Conservation (phyloP, 2,329 filamentous ascomycete genomes). For the Calonectria pteridis region DNA sequence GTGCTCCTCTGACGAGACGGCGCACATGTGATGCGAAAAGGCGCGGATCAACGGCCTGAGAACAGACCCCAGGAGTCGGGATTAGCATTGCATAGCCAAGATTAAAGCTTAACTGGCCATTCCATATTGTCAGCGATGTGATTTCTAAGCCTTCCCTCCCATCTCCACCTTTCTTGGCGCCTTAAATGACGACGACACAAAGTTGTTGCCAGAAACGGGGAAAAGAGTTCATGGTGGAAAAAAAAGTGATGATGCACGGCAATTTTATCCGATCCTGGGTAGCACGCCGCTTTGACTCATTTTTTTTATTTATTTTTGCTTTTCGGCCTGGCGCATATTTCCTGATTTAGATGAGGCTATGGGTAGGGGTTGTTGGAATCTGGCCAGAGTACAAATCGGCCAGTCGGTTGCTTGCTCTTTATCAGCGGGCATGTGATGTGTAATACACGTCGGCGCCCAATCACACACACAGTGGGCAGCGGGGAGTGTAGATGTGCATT, state of each 20-base stretch:
- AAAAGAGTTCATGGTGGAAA: background rate
- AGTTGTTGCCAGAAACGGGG: background rate
- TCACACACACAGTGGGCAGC: background rate
- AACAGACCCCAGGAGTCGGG: background rate
- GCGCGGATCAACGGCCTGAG: background rate
- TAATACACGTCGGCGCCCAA: background rate
- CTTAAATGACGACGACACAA: background rate
- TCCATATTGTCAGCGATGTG: background rate
- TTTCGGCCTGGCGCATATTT: background rate
- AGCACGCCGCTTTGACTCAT: background rate
- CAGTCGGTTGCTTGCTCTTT: background rate
- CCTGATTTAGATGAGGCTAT: background rate
- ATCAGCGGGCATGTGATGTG: background rate
- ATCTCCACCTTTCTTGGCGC: background rate
- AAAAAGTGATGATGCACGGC: background rate
- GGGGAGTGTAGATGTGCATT: background rate
- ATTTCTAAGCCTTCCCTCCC: background rate
- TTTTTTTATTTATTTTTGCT: background rate
- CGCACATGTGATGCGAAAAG: slow-evolving; percentile 10
- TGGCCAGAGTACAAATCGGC: background rate
- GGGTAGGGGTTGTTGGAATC: background rate
- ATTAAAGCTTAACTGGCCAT: background rate
- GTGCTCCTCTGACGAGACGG: too few relatives aligned
- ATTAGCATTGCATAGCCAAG: background rate
- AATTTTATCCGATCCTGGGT: background rate